A percentile compares a stretch with the other conserved stretches of the same genome.
phyloP scores from a whole-genome alignment of 2,329 filamentous ascomycete species.

The Pseudocercospora crystallina region DNA sequence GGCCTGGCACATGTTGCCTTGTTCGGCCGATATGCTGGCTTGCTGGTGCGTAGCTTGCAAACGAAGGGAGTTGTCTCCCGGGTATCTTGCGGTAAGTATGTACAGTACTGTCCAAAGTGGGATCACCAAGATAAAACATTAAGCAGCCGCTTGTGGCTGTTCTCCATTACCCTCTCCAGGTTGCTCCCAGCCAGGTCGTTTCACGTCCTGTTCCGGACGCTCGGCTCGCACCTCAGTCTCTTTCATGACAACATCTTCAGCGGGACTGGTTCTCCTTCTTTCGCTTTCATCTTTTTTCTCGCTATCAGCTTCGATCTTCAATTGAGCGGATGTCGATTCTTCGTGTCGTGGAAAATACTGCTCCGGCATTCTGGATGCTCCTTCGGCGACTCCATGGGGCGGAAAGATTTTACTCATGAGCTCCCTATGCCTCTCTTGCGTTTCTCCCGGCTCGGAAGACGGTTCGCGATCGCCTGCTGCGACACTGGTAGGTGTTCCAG shows the following conservation, averaged over 20 bases:
- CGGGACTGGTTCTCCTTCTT: not conserved
- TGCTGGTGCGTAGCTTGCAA: too few relatives aligned
- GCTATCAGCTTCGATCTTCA: constrained; percentile 1
- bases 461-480: constrained; percentile 20
- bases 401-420: constrained; percentile 35
- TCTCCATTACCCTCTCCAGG: not conserved
- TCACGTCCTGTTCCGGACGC: constrained; percentile 1
- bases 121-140: not conserved
- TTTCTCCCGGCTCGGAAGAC: constrained; percentile 20
- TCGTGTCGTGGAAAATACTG: constrained; percentile 26
- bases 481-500: constrained; percentile 22
- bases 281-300: constrained; percentile 9
- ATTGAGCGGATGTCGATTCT: not conserved
- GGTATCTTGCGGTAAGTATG: too few relatives aligned
- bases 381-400: constrained; percentile 19
- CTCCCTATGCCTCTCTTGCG: constrained; percentile 30
- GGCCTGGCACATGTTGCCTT: too few relatives aligned
- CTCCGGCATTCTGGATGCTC: constrained; percentile 15
- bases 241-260: constrained; percentile 19
- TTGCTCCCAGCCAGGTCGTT: not conserved
- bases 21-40: too few relatives aligned
- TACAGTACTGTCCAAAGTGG: too few relatives aligned
- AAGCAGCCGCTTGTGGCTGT: not conserved
- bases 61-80: too few relatives aligned
- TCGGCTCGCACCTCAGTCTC: constrained; percentile 11